These are phyloP conservation scores for Parastagonospora avenae DNA, from an alignment of 2,329 filamentous ascomycete species.

Conservation along the genomic window DNA sequence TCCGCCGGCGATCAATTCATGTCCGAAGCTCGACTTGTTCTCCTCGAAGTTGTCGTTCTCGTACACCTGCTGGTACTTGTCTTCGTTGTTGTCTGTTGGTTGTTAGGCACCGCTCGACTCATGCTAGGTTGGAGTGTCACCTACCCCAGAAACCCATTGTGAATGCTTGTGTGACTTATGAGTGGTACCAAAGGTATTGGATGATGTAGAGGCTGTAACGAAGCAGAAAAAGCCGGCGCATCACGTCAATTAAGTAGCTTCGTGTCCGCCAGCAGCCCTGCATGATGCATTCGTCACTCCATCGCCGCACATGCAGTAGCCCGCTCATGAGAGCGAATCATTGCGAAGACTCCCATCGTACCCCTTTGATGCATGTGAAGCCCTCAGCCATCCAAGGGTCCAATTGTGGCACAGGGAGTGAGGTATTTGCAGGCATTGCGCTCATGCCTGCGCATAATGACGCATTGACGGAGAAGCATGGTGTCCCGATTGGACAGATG, in stretches of 20 bases:
- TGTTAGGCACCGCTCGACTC: conserved; percentile 1
- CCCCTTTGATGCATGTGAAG: conserved; percentile 24
- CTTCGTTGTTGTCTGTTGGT: conserved; percentile 56
- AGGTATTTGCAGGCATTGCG: conserved; percentile 9
- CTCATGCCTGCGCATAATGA: conserved; percentile 19
- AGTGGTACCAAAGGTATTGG: background rate
- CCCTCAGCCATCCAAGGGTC: conserved; percentile 23
- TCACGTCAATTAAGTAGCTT: conserved; percentile 19
- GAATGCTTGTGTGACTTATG: background rate
- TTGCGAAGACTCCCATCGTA: conserved; percentile 17
- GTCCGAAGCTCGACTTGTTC: conserved; percentile 68
- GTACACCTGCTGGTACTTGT: conserved; percentile 62
- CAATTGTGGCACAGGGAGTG: conserved; percentile 25
- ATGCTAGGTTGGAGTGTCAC: conserved; percentile 3
- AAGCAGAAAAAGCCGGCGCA: too few species aligned
- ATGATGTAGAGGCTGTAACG: background rate
- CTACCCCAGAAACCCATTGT: conserved; percentile 53
- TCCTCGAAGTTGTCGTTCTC: conserved; percentile 50
- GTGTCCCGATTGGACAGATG: conserved; percentile 18
- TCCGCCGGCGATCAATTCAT: conserved; percentile 76
- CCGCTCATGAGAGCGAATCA: conserved; percentile 8
- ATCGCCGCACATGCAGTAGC: conserved; percentile 1
- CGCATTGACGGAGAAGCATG: conserved; percentile 10
- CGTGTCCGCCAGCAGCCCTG: conserved; percentile 3
- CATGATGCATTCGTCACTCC: conserved; percentile 17